Evolutionary conservation across 208 protist genomes (phyloP), one percentile per base, ranked within the genome.

Genomic region (Crithidia thermophila): DNA sequence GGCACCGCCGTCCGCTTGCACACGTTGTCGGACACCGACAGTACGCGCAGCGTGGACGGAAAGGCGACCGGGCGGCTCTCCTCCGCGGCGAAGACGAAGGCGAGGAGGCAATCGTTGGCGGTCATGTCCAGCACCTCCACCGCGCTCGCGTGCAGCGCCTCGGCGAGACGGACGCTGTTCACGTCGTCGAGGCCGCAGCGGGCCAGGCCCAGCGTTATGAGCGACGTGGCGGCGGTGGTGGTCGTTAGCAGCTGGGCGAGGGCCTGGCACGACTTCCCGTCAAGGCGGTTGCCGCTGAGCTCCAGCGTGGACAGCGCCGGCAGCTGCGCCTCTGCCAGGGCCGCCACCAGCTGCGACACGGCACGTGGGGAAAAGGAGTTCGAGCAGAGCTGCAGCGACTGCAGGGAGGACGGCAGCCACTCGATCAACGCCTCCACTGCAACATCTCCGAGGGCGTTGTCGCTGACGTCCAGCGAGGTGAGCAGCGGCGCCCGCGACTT

Each of bases 21-120:
- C 11, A 40, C 43, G 61, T 90, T 90, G 13, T 70, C 58, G 13
- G 75, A 74, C 21, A 93, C 16, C 49, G 80, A 68, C 2, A 93
- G 62, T 14, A 77, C 27, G 18, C 60, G 62, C 39, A 90, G 57
- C 28, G 76, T 67, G n/a, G 70, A 9, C 0, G 85, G 85, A 6
- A 88, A 74, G 2, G 63, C 11, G 0, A 79, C 58, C 0, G 69
- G 25, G 3, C 43, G 53, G 14, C 9, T 14, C 18, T 45, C 62
- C 10, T 65, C 73, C 8, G 56, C 2, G 5, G 62, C 46, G 28
- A 79, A 55, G 13, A 71, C 63, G 45, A 93, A 79, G 9, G 78
- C 73, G 10, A 72, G 58, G 23, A 76, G 50, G 43, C 70, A 67
- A 47, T 85, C 65, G 75, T 88, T 93, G 57, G 74, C 47, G 13